Conservation (phyloP, 257 asterid species). For the Nicotiana noctiflora region DNA sequence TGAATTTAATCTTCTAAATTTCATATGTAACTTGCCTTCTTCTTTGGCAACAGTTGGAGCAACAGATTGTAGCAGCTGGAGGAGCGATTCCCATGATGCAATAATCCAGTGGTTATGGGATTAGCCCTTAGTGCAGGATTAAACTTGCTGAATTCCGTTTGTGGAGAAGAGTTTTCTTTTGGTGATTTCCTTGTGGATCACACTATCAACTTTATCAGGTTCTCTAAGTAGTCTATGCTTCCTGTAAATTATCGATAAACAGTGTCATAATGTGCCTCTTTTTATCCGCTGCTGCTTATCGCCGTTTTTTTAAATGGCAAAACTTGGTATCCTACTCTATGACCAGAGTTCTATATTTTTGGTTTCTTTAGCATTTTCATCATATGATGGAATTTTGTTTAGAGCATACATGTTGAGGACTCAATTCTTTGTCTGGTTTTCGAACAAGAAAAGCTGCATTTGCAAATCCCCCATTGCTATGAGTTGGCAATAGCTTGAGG, state of each 20-base stretch:
- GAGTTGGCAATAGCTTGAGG: neutral
- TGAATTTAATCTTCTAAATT: neutral
- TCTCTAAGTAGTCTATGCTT: neutral
- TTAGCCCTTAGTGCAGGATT: neutral
- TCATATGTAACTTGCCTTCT: neutral
- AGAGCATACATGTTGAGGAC: neutral
- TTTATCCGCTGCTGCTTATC: neutral
- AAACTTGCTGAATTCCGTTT: neutral
- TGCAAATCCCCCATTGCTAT: neutral
- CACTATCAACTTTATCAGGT: neutral
- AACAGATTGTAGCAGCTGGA: slow-evolving; percentile 78
- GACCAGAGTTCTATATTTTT: neutral
- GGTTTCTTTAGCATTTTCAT: neutral
- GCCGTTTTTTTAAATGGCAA: neutral
- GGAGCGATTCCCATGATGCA: slow-evolving; percentile 53
- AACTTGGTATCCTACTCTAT: neutral
- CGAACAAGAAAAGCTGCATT: neutral
- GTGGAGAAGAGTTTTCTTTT: neutral
- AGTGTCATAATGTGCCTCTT: neutral
- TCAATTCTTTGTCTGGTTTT: neutral
- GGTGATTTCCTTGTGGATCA: neutral
- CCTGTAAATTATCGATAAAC: neutral
- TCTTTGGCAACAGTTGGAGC: slow-evolving; percentile 51
- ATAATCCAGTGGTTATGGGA: slow-evolving; percentile 13
- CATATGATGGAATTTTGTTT: neutral